Conservation (phyloP, 768 basidiomycete species). For the Rhodotorula diobovata region DNA sequence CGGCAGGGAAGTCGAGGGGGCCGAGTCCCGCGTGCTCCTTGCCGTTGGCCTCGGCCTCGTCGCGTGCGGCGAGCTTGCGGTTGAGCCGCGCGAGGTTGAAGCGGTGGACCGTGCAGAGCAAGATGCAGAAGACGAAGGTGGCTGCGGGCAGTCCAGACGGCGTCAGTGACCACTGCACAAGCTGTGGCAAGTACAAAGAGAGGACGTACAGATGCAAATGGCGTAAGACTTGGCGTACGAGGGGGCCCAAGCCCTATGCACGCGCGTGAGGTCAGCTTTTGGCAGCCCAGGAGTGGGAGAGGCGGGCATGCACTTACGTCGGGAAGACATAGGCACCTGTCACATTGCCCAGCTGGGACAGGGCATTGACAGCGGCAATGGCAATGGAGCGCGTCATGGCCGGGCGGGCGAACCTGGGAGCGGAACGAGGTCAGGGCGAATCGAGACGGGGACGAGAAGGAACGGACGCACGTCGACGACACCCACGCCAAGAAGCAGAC, state of each 20-base stretch:
- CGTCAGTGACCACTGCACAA: neutral
- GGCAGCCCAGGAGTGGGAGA: too few relatives aligned
- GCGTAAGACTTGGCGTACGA: conserved; percentile 55
- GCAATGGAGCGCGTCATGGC: conserved; percentile 84
- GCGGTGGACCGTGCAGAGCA: conserved; percentile 49
- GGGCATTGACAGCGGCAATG: conserved; percentile 54
- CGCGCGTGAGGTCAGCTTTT: too few relatives aligned
- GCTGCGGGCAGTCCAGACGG: conserved; percentile 29
- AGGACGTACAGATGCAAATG: conserved; percentile 58
- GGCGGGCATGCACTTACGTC: too few relatives aligned
- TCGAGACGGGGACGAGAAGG: neutral
- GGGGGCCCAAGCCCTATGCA: conserved; percentile 48
- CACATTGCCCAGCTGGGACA: conserved; percentile 64
- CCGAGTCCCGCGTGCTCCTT: neutral
- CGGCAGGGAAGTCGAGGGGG: conserved; percentile 15
- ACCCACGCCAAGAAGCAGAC: conserved; percentile 54
- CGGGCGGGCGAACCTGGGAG: conserved; percentile 63
- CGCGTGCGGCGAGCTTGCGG: conserved; percentile 46
- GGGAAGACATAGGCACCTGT: conserved; percentile 53
- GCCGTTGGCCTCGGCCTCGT: conserved; percentile 31
- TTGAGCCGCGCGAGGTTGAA: conserved; percentile 46
- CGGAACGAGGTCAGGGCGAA: conserved; percentile 51
- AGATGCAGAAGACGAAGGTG: conserved; percentile 53
- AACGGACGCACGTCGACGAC: conserved; percentile 55
- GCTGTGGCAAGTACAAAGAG: neutral